phyloP scores from a whole-genome alignment of 768 basidiomycete species.

The Panaeolus cyanescens region DNA sequence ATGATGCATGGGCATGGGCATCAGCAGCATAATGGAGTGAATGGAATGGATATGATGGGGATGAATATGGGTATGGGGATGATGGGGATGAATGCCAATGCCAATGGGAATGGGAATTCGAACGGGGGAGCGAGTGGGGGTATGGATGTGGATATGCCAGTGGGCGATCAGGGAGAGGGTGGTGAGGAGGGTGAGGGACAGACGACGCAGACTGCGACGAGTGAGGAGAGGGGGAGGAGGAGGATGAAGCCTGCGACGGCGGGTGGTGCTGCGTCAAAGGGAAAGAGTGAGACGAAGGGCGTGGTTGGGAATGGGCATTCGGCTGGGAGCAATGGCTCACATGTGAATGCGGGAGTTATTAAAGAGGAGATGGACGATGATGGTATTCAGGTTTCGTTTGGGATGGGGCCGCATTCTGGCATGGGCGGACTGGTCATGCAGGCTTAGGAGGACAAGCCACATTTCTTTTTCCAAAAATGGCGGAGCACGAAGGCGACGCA shows the following conservation, averaged over 20 bases:
- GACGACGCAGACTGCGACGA: background rate
- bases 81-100: background rate
- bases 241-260: background rate
- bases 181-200: too few relatives aligned
- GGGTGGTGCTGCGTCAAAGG: background rate
- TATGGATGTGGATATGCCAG: constrained; percentile 3
- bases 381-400: constrained; percentile 4
- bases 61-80: constrained; percentile 2
- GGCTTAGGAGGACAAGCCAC: background rate
- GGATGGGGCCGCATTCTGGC: background rate
- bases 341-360: background rate
- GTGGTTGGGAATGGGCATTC: background rate
- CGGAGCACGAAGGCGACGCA: too few relatives aligned
- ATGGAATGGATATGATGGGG: constrained; percentile 7
- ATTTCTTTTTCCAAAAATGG: too few relatives aligned
- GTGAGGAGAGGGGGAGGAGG: constrained; percentile 3
- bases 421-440: constrained; percentile 6
- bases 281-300: background rate
- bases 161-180: background rate
- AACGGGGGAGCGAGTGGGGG: too few relatives aligned
- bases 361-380: constrained; percentile 10
- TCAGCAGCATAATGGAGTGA: background rate
- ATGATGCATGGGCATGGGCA: background rate
- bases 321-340: background rate
- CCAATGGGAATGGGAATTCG: too few relatives aligned